Evolutionary conservation across 2,329 filamentous ascomycete species (phyloP), one percentile per base, ranked within the genome.

Genomic region (Penicillium frequentans): DNA sequence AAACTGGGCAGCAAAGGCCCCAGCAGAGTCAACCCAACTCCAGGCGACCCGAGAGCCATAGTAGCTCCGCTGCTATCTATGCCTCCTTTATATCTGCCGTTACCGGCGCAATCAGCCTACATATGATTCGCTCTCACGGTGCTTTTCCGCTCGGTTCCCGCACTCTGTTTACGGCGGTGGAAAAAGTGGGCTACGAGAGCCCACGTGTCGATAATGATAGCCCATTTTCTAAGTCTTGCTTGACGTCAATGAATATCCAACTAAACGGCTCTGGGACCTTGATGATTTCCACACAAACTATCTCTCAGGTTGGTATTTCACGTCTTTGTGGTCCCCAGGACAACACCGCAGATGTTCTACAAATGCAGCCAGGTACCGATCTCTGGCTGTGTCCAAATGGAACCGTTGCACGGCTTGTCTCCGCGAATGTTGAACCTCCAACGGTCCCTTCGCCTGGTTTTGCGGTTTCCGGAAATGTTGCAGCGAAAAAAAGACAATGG

Each of bases 351-450:
- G 63, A 66, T 37, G 19, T 65, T 24, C 44, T 50, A 5, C 52
- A 64, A 23, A 48, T 61, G 23, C 60, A 64, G n/a, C 61, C 66
- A 21, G 71, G 69, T 13, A 66, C 60, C 5, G 73, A 77, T 60
- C 56, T 78, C 27, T 78, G 75, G 75, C 64, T 78, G 31, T 72
- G 71, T 33, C 75, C 75, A 13, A 75, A 70, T 48, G 75, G 73
- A 14, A 72, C 71, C 6, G 66, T 76, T 54, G 72, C 72, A 37
- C 66, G 72, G 48, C 64, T 76, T 39, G 66, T 74, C 46, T 59
- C 68, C 9, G 57, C 64, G 4, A 68, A 68, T 39, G 54, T 66
- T 23, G 65, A 64, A 33, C 55, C 58, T 8, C 59, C 62, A 16
- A 60, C 54, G 24, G 53, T 61, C 13, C 60, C 66, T 39, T 69